Conservation (phyloP, 2,329 filamentous ascomycete genomes). For the Colletotrichum tropicale region DNA sequence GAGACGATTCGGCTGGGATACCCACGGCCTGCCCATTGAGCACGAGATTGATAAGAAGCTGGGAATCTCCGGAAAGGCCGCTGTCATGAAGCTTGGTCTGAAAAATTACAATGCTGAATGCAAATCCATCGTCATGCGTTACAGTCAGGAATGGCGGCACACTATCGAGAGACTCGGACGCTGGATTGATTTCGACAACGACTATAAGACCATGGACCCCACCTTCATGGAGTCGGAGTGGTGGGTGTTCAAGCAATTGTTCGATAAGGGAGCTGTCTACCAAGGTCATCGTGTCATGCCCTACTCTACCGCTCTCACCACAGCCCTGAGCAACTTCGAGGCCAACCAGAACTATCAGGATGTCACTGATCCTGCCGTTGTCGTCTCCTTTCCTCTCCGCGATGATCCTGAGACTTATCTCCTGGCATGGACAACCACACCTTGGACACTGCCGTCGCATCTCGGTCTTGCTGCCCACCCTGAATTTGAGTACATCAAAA, state of each 20-base stretch:
- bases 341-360: constrained; percentile 95
- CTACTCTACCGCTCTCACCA: constrained; percentile 72
- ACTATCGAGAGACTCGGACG: constrained; percentile 89
- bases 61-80: constrained; percentile 85
- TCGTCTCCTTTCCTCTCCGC: constrained; percentile 84
- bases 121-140: constrained; percentile 91
- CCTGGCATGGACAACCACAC: constrained; percentile 89
- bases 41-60: constrained; percentile 98
- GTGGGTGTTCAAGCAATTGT: constrained; percentile 96
- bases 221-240: constrained; percentile 94
- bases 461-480: constrained; percentile 79
- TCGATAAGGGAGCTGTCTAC: constrained; percentile 88
- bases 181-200: constrained; percentile 98
- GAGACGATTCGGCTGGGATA: constrained; percentile 92
- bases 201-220: constrained; percentile 98
- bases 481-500: constrained; percentile 86
- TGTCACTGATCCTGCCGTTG: constrained; percentile 86
- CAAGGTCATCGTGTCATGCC: constrained; percentile 93
- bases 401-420: constrained; percentile 77
- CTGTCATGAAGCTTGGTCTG: constrained; percentile 85
- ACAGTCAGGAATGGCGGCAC: constrained; percentile 82
- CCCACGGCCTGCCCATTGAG: constrained; percentile 92
- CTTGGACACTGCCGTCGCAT: constrained; percentile 84
- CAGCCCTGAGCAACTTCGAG: constrained; percentile 77
- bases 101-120: constrained; percentile 92